Evolutionary conservation across 192 early-diverging fungal genomes (phyloP), one percentile per base, ranked within the genome.

Genomic region (Coemansia sp.): DNA sequence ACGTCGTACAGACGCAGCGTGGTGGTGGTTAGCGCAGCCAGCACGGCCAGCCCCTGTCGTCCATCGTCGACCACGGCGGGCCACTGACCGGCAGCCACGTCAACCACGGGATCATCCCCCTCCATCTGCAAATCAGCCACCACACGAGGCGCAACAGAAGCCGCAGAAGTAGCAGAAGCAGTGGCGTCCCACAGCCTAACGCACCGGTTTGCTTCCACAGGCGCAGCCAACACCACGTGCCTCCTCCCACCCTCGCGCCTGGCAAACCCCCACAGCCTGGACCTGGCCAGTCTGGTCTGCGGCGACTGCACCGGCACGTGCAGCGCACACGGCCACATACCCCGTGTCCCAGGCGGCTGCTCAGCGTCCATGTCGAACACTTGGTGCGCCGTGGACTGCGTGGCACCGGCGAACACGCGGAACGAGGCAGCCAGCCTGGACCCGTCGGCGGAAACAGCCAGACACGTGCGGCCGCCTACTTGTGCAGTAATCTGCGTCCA

Each of bases 1-100:
- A 77, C 45, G 17, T 70, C 67, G 18, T 77, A 76, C 3, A 76
- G 46, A 2, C 73, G 73, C 15, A 69, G 40, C 5, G 59, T 63
- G 15, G 59, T 41, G 14, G 65, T 63, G 15, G 73, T 66, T 27
- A 76, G 51, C 11, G 72, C 53, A 0, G 59, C 57, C 25, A 75
- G 45, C 34, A 69, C n/a, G 1, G 72, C 39, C 2, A 18, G 49
- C 22, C 39, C 34, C 0, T 40, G 41, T 6, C 10, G 22, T 11
- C 45, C 52, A 2, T 25, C 23, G 22, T 9, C 46, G 11, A 1
- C 10, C 9, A 24, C 46, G 21, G 5, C 23, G 23, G 23, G 24
- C 73, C 63, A 76, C 47, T 69, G 67, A 27, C 66, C 59, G 15
- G 66, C 73, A 4, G 40, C 30, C 22, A 69, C 63, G 19, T 76